A percentile compares a stretch with the other conserved stretches of the same genome.
Evolutionary conservation across 2,329 filamentous ascomycete species (phyloP).

Genomic region (Diaporthe destruens): DNA sequence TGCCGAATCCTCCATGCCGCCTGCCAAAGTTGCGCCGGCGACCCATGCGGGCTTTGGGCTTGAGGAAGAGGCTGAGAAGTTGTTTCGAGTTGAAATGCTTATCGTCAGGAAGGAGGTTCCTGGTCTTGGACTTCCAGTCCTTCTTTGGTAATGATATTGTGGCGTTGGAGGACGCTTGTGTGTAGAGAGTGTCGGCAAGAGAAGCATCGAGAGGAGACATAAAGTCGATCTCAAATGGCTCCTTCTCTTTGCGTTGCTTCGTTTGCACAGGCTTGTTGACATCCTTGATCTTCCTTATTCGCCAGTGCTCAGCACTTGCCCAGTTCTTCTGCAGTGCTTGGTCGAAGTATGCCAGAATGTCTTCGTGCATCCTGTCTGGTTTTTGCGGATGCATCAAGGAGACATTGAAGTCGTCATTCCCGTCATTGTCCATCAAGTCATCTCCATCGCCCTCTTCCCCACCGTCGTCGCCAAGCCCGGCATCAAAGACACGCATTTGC

Average conservation of each 20-base stretch:
- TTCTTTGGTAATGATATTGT: conserved; percentile 90
- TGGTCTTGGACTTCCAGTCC: conserved; percentile 93
- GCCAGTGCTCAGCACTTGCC: conserved; percentile 98
- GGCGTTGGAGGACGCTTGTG: conserved; percentile 82
- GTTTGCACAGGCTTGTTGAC: conserved; percentile 72
- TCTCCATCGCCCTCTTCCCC: conserved; percentile 66
- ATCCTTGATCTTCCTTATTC: conserved; percentile 92
- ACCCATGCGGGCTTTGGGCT: conserved; percentile 89
- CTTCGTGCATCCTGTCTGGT: conserved; percentile 82
- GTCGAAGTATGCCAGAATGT: conserved; percentile 98
- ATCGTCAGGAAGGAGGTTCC: conserved; percentile 94
- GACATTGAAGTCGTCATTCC: conserved; percentile 79
- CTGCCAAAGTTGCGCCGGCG: conserved; percentile 70
- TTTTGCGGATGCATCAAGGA: conserved; percentile 79
- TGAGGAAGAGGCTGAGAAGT: conserved; percentile 89
- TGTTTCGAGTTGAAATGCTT: conserved; percentile 98
- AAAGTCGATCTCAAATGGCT: conserved; percentile 96
- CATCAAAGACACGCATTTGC: conserved; percentile 83
- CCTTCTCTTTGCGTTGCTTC: conserved; percentile 90
- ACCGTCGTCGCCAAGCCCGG: conserved; percentile 68
- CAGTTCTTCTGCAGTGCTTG: conserved; percentile 97
- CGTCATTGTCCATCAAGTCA: conserved; percentile 71
- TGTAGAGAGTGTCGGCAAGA: conserved; percentile 83
- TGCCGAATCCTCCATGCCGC: conserved; percentile 58
- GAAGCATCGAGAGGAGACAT: conserved; percentile 77